These are phyloP conservation scores for Pseudomassariella vexata DNA, from an alignment of 2,329 filamentous ascomycete species.

Conservation along the genomic window DNA sequence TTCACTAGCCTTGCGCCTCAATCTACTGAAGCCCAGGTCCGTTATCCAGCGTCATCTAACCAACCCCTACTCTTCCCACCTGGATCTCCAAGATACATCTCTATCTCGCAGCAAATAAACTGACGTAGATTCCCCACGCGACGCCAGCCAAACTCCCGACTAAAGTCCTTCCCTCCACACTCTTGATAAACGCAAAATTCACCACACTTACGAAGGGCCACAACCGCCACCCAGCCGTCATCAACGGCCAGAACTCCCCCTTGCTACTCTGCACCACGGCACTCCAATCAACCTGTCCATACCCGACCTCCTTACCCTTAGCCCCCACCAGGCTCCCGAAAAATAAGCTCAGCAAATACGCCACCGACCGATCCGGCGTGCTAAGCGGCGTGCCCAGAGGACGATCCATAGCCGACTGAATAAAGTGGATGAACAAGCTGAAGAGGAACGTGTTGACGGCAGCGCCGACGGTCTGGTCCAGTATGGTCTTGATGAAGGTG, in stretches of 20 bases:
- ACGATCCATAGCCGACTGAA: conserved; percentile 42
- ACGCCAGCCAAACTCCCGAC: conserved; percentile 69
- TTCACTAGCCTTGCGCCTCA: too few species aligned
- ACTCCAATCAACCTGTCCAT: conserved; percentile 37
- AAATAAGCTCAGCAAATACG: conserved; percentile 18
- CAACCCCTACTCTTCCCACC: too few species aligned
- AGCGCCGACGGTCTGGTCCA: conserved; percentile 66
- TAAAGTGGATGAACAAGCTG: conserved; percentile 48
- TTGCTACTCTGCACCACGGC: conserved; percentile 36
- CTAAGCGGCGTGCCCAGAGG: conserved; percentile 22
- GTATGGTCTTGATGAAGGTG: conserved; percentile 58
- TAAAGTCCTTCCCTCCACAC: conserved; percentile 64
- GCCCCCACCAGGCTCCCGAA: conserved; percentile 26
- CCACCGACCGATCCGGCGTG: conserved; percentile 26
- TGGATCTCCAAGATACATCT: too few species aligned
- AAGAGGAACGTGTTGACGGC: conserved; percentile 54
- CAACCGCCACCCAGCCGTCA: conserved; percentile 64
- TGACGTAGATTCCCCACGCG: conserved; percentile 71
- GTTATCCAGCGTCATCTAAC: too few species aligned
- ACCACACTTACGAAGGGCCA: conserved; percentile 67
- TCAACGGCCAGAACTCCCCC: conserved; percentile 57
- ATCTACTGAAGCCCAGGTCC: too few species aligned
- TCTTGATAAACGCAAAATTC: conserved; percentile 64
- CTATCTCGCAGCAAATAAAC: conserved; percentile 44
- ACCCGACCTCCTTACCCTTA: conserved; percentile 35